These are phyloP conservation scores for Macrophomina phaseolina DNA, from an alignment of 2,329 filamentous ascomycete species.

Conservation along the genomic window DNA sequence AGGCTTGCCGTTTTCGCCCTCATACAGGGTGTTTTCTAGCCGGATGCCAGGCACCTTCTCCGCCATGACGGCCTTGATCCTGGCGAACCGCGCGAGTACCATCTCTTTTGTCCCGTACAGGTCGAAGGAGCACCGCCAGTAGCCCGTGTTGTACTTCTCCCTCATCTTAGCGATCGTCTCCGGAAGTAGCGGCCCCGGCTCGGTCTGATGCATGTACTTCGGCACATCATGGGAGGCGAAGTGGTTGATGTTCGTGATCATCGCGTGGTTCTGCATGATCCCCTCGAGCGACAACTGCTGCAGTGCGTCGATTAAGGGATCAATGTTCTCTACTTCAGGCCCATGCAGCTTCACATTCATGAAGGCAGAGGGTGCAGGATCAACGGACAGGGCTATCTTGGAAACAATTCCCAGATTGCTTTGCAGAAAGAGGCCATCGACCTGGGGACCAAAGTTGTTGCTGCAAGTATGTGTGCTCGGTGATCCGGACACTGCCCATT, in stretches of 20 bases:
- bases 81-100: not conserved
- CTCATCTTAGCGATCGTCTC: not conserved
- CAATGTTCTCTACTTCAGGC: not conserved
- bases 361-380: not conserved
- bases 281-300: not conserved
- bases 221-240: too few species aligned
- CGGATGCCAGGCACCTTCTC: not conserved
- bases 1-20: not conserved
- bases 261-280: not conserved
- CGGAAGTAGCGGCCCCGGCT: not conserved
- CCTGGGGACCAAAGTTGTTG: constrained; percentile 41
- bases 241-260: not conserved
- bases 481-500: not conserved
- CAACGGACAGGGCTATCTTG: constrained; percentile 37
- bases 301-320: not conserved
- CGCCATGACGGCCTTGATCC: not conserved
- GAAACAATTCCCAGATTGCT: constrained; percentile 60
- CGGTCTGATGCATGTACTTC: too few species aligned
- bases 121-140: not conserved
- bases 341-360: not conserved
- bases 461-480: not conserved
- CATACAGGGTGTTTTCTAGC: not conserved
- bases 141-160: not conserved
- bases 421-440: constrained; percentile 57
- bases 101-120: not conserved